phyloP scores from a whole-genome alignment of 2,329 filamentous ascomycete genomes.

The Alternaria conjuncta region DNA sequence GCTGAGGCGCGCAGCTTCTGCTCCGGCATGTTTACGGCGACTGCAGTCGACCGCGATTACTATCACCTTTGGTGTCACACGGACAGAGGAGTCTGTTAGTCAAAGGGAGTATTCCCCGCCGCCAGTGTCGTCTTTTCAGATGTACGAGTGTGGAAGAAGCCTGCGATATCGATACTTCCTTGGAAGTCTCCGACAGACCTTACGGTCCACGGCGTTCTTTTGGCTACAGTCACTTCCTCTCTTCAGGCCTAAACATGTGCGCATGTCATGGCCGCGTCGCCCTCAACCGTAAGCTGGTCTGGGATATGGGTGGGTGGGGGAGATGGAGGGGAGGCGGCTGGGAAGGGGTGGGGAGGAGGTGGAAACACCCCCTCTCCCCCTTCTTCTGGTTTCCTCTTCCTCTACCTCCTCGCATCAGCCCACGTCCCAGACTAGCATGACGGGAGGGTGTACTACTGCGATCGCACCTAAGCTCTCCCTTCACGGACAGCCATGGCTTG shows the following conservation, averaged over 20 bases:
- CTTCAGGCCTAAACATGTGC: conserved; percentile 7
- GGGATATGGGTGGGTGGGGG: not conserved
- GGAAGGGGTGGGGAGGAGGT: not conserved
- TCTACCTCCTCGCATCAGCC: not conserved
- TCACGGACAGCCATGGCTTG: not conserved
- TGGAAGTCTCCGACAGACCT: conserved; percentile 24
- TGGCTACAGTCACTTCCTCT: conserved; percentile 13
- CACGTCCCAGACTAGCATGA: not conserved
- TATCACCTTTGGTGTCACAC: conserved; percentile 3
- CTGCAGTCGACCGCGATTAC: not conserved
- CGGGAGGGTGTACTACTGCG: not conserved
- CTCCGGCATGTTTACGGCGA: conserved; percentile 9
- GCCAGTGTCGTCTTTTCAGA: conserved; percentile 26
- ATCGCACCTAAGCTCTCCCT: not conserved
- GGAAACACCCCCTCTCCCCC: not conserved
- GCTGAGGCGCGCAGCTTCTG: conserved; percentile 8
- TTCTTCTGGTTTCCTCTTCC: not conserved
- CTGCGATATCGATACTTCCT: conserved; percentile 21
- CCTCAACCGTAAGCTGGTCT: not conserved
- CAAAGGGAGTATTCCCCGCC: conserved; percentile 17
- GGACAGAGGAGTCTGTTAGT: conserved; percentile 4
- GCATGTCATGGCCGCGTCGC: not conserved
- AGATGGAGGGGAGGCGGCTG: not conserved
- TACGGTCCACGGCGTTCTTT: conserved; percentile 27
- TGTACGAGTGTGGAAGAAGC: conserved; percentile 20